Percentiles rank a stretch among this genome's conserved stretches.
These are phyloP conservation scores for Plasmodium fragile DNA, from an alignment of 169 alveolate species.

Conservation along the genomic window DNA sequence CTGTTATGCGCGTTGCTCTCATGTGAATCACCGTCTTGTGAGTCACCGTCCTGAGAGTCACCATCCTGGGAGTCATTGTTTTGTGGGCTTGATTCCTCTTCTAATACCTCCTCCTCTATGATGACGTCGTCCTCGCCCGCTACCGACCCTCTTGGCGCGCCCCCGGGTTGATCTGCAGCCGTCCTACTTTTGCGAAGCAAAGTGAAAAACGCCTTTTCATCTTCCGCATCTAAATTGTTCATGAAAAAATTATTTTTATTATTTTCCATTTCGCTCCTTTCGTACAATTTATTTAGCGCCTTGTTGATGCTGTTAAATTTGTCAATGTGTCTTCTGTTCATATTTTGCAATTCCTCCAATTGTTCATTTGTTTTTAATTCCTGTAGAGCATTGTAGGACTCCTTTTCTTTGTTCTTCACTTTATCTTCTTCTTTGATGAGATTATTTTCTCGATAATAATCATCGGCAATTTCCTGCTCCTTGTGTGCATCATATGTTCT, in stretches of 20 bases:
- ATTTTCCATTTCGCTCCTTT: slow-evolving; percentile 41
- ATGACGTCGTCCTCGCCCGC: slow-evolving; percentile 1
- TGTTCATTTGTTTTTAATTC: slow-evolving; percentile 73
- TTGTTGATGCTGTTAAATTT: slow-evolving; percentile 71
- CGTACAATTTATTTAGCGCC: slow-evolving; percentile 54
- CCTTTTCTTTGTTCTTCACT: slow-evolving; percentile 60
- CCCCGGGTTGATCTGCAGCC: neutral
- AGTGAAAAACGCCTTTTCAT: slow-evolving; percentile 53
- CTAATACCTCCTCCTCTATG: slow-evolving; percentile 20
- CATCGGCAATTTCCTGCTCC: slow-evolving; percentile 83
- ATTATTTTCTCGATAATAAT: slow-evolving; percentile 32
- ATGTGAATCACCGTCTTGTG: neutral
- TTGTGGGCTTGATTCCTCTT: neutral
- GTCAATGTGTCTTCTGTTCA: slow-evolving; percentile 64
- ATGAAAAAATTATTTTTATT: slow-evolving; percentile 37
- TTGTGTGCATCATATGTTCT: slow-evolving; percentile 88
- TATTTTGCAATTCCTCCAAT: slow-evolving; percentile 69
- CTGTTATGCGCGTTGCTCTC: neutral
- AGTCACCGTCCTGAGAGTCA: no score
- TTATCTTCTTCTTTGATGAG: slow-evolving; percentile 41
- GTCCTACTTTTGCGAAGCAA: slow-evolving; percentile 51
- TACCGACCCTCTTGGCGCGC: neutral
- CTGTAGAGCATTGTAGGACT: slow-evolving; percentile 64
- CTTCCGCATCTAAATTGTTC: slow-evolving; percentile 52
- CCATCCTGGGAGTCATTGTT: neutral